A percentile compares a stretch with the other conserved stretches of the same genome.
Conservation (phyloP, 2,329 filamentous ascomycete genomes). For the Sporothrix pallida region DNA sequence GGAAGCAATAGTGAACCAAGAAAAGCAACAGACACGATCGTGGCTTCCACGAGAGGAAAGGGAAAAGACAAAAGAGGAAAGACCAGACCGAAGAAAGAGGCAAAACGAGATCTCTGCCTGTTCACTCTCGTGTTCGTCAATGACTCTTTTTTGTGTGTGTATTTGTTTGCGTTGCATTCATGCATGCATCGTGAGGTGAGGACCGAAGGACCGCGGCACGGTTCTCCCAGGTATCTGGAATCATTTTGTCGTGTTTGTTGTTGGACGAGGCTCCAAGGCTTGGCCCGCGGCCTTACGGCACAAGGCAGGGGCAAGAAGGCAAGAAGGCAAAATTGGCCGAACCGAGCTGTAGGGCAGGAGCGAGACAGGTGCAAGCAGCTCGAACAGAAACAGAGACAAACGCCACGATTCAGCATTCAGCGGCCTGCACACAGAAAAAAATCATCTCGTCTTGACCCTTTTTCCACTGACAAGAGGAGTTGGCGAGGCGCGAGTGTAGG, state of each 20-base stretch:
- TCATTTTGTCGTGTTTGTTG: not conserved
- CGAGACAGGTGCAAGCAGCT: no score
- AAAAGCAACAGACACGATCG: not conserved
- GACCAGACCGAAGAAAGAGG: not conserved
- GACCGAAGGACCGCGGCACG: not conserved
- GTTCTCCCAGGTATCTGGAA: not conserved
- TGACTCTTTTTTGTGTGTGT: not conserved
- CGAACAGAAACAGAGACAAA: no score
- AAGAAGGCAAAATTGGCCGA: not conserved
- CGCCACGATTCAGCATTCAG: not conserved
- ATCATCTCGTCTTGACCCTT: not conserved
- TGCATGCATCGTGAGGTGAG: conserved; percentile 2
- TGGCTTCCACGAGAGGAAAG: not conserved
- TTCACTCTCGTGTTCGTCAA: not conserved
- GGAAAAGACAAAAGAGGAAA: not conserved
- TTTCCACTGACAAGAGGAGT: not conserved
- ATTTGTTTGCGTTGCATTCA: not conserved
- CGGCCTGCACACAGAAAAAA: not conserved
- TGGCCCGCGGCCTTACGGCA: not conserved
- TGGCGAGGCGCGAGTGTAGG: no score
- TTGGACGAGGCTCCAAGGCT: not conserved
- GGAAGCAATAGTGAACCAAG: not conserved
- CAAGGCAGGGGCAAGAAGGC: not conserved
- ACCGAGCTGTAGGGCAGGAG: not conserved
- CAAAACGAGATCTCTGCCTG: not conserved